phyloP scores from a whole-genome alignment of 352 stramenopile genomes.

The Globisporangium nagaii region DNA sequence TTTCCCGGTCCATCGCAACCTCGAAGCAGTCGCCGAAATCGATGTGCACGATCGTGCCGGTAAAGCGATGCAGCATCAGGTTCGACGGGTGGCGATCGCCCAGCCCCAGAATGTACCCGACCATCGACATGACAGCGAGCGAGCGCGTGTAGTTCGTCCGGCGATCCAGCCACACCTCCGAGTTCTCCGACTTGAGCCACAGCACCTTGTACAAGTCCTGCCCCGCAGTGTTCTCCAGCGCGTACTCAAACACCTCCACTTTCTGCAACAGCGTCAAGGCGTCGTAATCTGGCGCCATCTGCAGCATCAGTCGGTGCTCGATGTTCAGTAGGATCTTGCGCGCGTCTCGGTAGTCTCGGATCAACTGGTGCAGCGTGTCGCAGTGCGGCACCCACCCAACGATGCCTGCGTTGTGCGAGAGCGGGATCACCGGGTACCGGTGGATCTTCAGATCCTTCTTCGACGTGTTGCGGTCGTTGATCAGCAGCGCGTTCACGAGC shows the following conservation, averaged over 20 bases:
- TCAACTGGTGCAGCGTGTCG: slow-evolving; percentile 97
- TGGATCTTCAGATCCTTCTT: slow-evolving; percentile 98
- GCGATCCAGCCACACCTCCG: slow-evolving; percentile 97
- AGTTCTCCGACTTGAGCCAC: slow-evolving; percentile 96
- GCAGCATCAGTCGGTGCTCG: slow-evolving; percentile 89
- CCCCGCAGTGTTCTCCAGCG: slow-evolving; percentile 90
- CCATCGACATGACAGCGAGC: slow-evolving; percentile 99
- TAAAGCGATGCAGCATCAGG: slow-evolving; percentile 98
- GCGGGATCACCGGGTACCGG: slow-evolving; percentile 95
- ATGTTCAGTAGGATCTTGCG: slow-evolving; percentile 92
- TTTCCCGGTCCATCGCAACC: slow-evolving; percentile 98
- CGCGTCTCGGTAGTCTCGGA: slow-evolving; percentile 91
- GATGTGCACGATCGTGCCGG: slow-evolving; percentile 96
- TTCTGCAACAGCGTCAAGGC: slow-evolving; percentile 96
- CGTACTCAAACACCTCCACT: slow-evolving; percentile 96
- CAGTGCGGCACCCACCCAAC: slow-evolving; percentile 98
- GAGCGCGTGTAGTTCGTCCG: slow-evolving; percentile 97
- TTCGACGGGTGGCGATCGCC: slow-evolving; percentile 99
- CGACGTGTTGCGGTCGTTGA: slow-evolving; percentile 93
- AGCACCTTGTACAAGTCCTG: slow-evolving; percentile 98
- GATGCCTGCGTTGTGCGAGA: slow-evolving; percentile 98
- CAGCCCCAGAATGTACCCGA: slow-evolving; percentile 97
- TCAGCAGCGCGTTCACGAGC: slow-evolving; percentile 98
- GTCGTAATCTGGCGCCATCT: slow-evolving; percentile 95
- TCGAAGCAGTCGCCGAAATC: slow-evolving; percentile 98